Evolutionary conservation across 139 green algal genomes (phyloP), one percentile per base, ranked within the genome.

Genomic region (Chlorella sorokiniana): DNA sequence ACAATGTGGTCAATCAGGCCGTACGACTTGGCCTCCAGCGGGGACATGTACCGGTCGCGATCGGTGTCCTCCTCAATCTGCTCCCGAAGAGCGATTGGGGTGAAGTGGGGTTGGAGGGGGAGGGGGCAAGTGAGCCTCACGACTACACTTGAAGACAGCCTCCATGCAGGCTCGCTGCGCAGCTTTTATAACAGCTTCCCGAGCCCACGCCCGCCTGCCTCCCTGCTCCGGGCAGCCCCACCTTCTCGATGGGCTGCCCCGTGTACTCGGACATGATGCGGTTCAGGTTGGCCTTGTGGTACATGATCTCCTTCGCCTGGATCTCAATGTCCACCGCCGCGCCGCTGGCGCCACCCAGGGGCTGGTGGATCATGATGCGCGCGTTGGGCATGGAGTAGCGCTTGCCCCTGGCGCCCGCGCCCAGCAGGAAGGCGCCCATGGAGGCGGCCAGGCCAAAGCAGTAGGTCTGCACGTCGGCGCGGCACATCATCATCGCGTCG

Each of bases 311-410:
- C 81, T 95, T 95, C 73, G 97, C 96, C 91, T 90, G 87, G 82
- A 97, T 95, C 86, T 95, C 93, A 69, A 97, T 93, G 84, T 97
- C 93, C n/a, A 96, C 92, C 0, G 93, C 93, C 70, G 93, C 91
- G 2, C 97, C 97, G 59, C 85, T 93, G n/a, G 96, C 96, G 14
- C 97, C 97, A 71, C 97, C 97, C 51, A 99, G 93, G 2, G 97
- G 97, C 91, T 99, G 97, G 87, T 99, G 97, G 85, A 99, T 99
- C 97, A 99, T 99, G 88, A 99, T 98, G 80, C 97, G 92, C 10
- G 94, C 86, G 88, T 99, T 99, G 51, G 97, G 97, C 97, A 99
- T 99, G 70, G 88, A 94, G 86, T 95, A 93, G n/a, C 97, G 90
- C 91, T 99, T 98, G 79, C 95, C 95, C 82, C 93, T 93, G 74